Evolutionary conservation across 78 protist genomes (phyloP), one percentile per base, ranked within the genome.

Genomic region (Guillardia theta): DNA sequence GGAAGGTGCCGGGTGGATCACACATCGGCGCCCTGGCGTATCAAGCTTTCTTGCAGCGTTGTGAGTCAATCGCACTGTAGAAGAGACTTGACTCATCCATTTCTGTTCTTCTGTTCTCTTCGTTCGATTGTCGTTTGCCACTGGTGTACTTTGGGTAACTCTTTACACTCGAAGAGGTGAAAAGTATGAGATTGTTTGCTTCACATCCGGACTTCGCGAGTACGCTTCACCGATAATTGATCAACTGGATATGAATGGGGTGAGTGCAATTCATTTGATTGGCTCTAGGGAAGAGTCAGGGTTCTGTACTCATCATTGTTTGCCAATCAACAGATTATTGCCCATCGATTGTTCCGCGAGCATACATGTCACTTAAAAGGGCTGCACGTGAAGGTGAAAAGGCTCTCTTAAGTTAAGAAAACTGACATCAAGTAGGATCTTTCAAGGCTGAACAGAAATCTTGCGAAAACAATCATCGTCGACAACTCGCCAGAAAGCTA

Each of bases 401-500:
- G 30, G 37, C 80, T 64, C 19, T 64, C 30, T 64, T 12, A 18
- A 22, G 80, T 33, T 64, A 15, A 64, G 9, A n/a, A n/a, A n/a
- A n/a, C n/a, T n/a, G n/a, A n/a, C 80, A 15, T 0, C 0, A 4
- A 3, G 36, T 44, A 76, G 90, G 90, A 80, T 8, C 90, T 80
- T 19, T 0, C 50, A 8, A 46, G 90, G 27, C 46, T 80, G 36
- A 44, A 44, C 50, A 46, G 90, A 19, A 15, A 44, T 8, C 90
- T 44, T 0, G 36, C 45, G 45, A 46, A 53, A 46, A 80, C 90
- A 19, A 3, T 80, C 53, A 37, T 80, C 90, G 27, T 80, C 36
- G 90, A 80, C 50, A 80, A 80, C 90, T 80, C 90, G 39, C 90
- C 90, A 46, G 90, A 80, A 15, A 45, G 58, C 90, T 80, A 80